These are phyloP conservation scores for Allium cepa DNA, from an alignment of 106 monocot species.

Conservation along the genomic window DNA sequence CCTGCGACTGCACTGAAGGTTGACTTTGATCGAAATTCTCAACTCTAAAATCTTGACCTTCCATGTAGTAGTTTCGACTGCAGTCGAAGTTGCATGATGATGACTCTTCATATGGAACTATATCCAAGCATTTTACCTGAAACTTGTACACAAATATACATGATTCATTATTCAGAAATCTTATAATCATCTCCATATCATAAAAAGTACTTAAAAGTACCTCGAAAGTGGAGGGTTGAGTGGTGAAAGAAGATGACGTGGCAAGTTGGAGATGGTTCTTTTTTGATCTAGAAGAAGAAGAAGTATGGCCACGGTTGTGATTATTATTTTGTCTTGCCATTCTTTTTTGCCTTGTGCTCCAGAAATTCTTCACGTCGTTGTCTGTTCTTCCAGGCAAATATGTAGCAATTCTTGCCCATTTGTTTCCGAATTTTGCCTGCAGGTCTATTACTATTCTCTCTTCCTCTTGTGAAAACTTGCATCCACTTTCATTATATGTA, in stretches of 20 bases:
- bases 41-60: too few relatives aligned
- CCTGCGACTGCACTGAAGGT: too few relatives aligned
- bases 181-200: too few relatives aligned
- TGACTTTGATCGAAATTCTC: too few relatives aligned
- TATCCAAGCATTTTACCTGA: too few relatives aligned
- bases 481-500: constrained; percentile 26
- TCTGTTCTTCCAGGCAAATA: constrained; percentile 74
- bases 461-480: constrained; percentile 77
- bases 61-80: too few relatives aligned
- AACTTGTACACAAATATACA: too few relatives aligned
- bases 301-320: not conserved
- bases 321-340: constrained; percentile 34
- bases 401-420: constrained; percentile 79
- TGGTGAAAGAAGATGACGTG: too few relatives aligned
- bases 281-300: constrained; percentile 6
- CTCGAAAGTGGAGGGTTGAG: too few relatives aligned
- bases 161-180: not conserved
- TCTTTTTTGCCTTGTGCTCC: constrained; percentile 89
- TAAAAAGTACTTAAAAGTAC: too few relatives aligned
- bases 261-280: constrained; percentile 5
- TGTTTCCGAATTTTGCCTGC: constrained; percentile 68
- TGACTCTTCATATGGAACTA: too few relatives aligned
- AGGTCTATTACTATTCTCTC: constrained; percentile 64
- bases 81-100: too few relatives aligned
- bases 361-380: constrained; percentile 93